These are phyloP conservation scores for Narthecium ossifragum DNA, from an alignment of 106 monocot genomes.

Conservation along the genomic window DNA sequence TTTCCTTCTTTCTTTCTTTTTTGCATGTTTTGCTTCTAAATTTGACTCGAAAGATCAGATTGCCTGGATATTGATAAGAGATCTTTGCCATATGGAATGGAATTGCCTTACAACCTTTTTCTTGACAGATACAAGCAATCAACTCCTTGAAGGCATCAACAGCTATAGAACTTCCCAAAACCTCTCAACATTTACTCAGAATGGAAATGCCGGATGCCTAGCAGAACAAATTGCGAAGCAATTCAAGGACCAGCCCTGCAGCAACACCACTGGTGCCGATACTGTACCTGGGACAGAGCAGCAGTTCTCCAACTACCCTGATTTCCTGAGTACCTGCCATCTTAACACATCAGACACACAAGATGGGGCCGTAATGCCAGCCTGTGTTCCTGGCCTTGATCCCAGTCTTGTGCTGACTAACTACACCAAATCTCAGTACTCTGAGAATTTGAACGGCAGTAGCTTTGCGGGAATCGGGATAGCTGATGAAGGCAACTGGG, in stretches of 20 bases:
- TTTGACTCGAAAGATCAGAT: too few relatives aligned
- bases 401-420: constrained; percentile 55
- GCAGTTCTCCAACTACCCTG: constrained; percentile 63
- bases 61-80: too few relatives aligned
- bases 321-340: constrained; percentile 51
- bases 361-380: constrained; percentile 66
- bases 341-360: constrained; percentile 66
- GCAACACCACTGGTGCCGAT: constrained; percentile 68
- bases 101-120: too few relatives aligned
- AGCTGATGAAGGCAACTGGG: constrained; percentile 77
- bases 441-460: constrained; percentile 44
- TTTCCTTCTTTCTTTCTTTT: too few relatives aligned
- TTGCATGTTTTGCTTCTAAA: too few relatives aligned
- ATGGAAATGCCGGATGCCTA: constrained; percentile 68
- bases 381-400: constrained; percentile 58
- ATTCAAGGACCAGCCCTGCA: constrained; percentile 66
- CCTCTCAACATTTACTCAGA: constrained; percentile 53
- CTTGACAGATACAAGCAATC: constrained; percentile 36
- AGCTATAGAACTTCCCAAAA: constrained; percentile 73
- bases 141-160: constrained; percentile 78
- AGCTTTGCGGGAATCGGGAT: constrained; percentile 52
- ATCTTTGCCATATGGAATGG: too few relatives aligned
- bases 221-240: constrained; percentile 64
- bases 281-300: constrained; percentile 71
- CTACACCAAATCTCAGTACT: constrained; percentile 81